Evolutionary conservation across 441 rosid species (phyloP).

Genomic region (Brassica hybrid): DNA sequence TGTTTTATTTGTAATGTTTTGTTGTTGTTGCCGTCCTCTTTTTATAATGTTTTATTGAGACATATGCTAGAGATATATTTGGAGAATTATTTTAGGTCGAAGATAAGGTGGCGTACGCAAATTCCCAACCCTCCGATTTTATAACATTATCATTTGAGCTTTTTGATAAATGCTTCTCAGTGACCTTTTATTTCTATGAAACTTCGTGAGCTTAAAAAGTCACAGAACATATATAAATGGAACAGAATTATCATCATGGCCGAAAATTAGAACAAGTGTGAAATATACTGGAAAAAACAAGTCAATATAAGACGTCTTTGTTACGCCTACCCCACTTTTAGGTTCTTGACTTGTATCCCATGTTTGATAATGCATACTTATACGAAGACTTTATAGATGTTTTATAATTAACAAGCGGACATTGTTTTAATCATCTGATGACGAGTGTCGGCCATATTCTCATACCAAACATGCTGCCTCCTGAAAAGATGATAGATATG

Average conservation of each 20-base stretch:
- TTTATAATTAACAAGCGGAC: constrained; percentile 22
- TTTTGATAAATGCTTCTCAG: background rate
- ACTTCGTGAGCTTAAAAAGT: constrained; percentile 20
- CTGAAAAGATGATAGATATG: constrained; percentile 4
- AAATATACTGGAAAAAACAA: constrained; percentile 14
- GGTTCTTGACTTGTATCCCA: constrained; percentile 18
- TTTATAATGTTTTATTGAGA: background rate
- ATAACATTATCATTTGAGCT: constrained; percentile 18
- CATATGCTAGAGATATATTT: background rate
- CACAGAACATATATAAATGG: constrained; percentile 14
- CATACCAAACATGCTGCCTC: constrained; percentile 27
- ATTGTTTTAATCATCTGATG: constrained; percentile 31
- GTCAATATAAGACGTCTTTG: constrained; percentile 35
- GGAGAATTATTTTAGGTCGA: background rate
- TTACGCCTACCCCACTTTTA: constrained; percentile 16
- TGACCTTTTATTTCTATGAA: background rate
- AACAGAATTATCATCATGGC: constrained; percentile 8
- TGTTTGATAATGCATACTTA: too few relatives aligned
- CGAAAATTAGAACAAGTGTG: constrained; percentile 24
- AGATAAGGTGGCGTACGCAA: constrained; percentile 28
- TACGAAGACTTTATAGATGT: constrained; percentile 4
- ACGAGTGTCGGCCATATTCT: constrained; percentile 37
- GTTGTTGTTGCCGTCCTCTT: constrained; percentile 9
- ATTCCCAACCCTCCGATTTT: background rate
- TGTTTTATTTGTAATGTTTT: background rate